Percentiles rank a stretch among this genome's conserved stretches.
These are phyloP conservation scores for Rhipidocladum racemiflorum DNA, from an alignment of 176 grass and related monocot genomes.

Conservation along the genomic window DNA sequence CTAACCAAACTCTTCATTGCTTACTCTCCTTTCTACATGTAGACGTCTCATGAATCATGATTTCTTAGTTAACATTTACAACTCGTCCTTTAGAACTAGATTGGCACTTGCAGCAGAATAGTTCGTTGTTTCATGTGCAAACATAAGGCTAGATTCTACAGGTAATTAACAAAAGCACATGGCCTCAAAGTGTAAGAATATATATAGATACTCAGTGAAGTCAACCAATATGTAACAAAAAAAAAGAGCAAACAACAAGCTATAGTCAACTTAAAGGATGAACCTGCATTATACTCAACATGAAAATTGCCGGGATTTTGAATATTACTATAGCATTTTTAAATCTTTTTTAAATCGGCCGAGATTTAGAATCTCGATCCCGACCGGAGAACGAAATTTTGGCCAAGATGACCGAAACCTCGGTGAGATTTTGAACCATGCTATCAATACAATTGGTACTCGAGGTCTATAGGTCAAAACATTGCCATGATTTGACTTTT, in stretches of 20 bases:
- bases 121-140: background rate
- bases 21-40: background rate
- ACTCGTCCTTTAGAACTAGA: background rate
- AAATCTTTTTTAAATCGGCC: too few relatives aligned
- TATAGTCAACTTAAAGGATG: constrained; percentile 32
- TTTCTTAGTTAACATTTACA: background rate
- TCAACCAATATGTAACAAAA: constrained; percentile 3
- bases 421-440: too few relatives aligned
- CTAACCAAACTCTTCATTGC: background rate
- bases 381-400: too few relatives aligned
- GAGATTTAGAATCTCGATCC: too few relatives aligned
- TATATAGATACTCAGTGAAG: background rate
- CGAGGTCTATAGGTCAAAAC: background rate
- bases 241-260: background rate
- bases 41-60: background rate
- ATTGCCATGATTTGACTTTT: constrained; percentile 33
- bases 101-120: background rate
- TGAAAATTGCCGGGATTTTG: too few relatives aligned
- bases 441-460: constrained; percentile 9
- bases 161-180: constrained; percentile 18
- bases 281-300: constrained; percentile 30
- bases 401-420: too few relatives aligned
- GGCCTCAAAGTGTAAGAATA: background rate
- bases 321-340: too few relatives aligned
- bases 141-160: background rate